Evolutionary conservation across 345 rosid species (phyloP), one percentile per base, ranked within the genome.

Genomic region (Melaleuca quinquenervia): DNA sequence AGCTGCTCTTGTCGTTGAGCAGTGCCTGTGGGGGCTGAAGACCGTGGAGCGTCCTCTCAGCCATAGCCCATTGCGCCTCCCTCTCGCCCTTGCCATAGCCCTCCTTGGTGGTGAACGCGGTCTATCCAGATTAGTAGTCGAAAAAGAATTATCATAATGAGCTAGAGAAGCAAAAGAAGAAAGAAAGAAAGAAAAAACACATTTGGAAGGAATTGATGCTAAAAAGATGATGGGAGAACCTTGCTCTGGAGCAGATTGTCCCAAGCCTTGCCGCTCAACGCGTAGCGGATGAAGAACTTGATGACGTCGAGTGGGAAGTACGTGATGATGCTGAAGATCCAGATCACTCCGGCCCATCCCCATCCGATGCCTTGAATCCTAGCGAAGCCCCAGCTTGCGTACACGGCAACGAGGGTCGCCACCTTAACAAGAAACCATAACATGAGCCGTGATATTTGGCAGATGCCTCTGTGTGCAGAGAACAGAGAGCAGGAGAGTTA

Each of bases 321-420:
- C 27, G 93, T 92, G 52, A 90, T 87, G 86, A 92, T 9, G 60
- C 91, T 92, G 86, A 83, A 92, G 6, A 92, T 82, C 92, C 92
- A 92, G 86, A 92, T 90, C 15, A 88, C 90, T 6, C 93, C 93
- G 11, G 92, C 92, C 93, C 93, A 92, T 49, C 93, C 93, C 93
- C 93, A 92, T 29, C 93, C 91, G 21, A 88, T 86, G 3, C 93
- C 92, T 84, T 87, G 55, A 14, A 92, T 88, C 12, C 82, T 84
- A 9, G 92, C 92, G 52, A 92, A 90, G 6, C 54, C 87, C 93
- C 92, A 92, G 60, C 82, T 83, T 18, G 93, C 91, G 84, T 92
- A 90, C 55, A 89, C 93, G 8, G 92, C 92, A 82, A 92, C 87
- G 74, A 90, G 10, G 14, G 92, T 92, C 20, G 93, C 93, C 22